These are phyloP conservation scores for Globisporangium emineosum DNA, from an alignment of 352 stramenopile genomes.

Conservation along the genomic window DNA sequence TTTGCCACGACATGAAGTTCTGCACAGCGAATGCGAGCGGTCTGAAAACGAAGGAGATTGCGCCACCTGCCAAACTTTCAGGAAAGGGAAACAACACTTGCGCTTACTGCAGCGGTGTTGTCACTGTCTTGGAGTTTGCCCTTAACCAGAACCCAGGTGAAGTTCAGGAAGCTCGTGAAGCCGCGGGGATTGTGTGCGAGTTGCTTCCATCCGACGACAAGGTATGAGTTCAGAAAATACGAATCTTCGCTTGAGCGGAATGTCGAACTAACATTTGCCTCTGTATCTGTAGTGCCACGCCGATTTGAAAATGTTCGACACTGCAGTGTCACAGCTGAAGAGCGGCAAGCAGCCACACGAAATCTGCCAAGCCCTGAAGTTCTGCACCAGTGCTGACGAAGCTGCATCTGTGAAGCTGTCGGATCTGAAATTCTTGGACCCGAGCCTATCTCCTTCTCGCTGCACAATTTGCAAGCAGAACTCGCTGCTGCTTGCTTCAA, in stretches of 20 bases:
- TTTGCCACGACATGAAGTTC: slow-evolving; percentile 69
- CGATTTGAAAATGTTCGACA: slow-evolving; percentile 68
- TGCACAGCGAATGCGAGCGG: slow-evolving; percentile 20
- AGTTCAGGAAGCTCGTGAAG: slow-evolving; percentile 57
- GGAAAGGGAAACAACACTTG: slow-evolving; percentile 38
- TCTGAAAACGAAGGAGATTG: neutral
- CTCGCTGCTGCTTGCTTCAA: slow-evolving; percentile 47
- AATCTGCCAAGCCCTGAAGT: slow-evolving; percentile 53
- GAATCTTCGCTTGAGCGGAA: neutral
- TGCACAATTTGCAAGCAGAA: slow-evolving; percentile 62
- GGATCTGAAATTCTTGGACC: slow-evolving; percentile 43
- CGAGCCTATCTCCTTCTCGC: slow-evolving; percentile 33
- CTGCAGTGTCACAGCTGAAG: slow-evolving; percentile 43
- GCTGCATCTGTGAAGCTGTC: slow-evolving; percentile 22
- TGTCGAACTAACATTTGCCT: neutral
- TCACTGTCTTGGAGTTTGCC: slow-evolving; percentile 61
- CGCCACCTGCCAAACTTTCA: neutral
- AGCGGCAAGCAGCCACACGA: slow-evolving; percentile 56
- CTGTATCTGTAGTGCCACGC: slow-evolving; percentile 43
- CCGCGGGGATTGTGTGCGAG: slow-evolving; percentile 60
- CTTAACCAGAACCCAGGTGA: slow-evolving; percentile 55
- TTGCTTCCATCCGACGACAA: slow-evolving; percentile 60
- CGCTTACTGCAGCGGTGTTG: slow-evolving; percentile 57
- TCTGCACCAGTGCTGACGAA: slow-evolving; percentile 27
- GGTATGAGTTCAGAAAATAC: slow-evolving; percentile 23